Evolutionary conservation across 228 moss, liverwort and hornwort species (phyloP), one percentile per base, ranked within the genome.

Genomic region (Sphagnum fallax): DNA sequence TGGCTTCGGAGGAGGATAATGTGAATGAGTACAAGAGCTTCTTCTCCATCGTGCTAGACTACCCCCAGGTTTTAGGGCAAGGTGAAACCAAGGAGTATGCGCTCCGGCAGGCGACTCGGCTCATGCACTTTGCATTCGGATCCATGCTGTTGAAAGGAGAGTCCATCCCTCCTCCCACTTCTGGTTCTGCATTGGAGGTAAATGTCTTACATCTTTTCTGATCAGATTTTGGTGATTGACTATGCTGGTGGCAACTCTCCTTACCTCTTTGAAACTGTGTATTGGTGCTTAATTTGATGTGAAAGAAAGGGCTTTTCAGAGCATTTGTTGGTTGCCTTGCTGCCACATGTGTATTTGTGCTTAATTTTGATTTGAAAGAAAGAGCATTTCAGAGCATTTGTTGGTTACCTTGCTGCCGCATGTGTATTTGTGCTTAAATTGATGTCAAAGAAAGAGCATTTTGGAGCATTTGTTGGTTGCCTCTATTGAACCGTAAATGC

Each of bases 31-130:
- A 77, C 66, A 79, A 79, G 70, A 82, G 77, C 15, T 85, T 69
- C 68, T 85, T 82, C 48, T 76, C 82, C 6, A 85, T 85, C 15
- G 79, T 77, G 53, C 63, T 85, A 71, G 85, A 85, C 72, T 75
- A 68, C 47, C 79, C 82, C 60, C 79, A 82, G 65, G 75, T 79
- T 63, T 60, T 85, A 47, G 85, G 82, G n/a, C 85, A 79, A 65
- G 82, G 82, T 32, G 85, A 79, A 72, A 77, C 82, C 13, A 85
- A 82, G 48, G 82, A 82, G 51, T 70, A 75, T 32, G 85, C 85
- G 68, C 61, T 77, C 14, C 61, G 82, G 4, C 82, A 85, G 52
- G 77, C 61, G 1, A 72, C 77, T 49, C 74, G 71, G 14, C 50
- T 82, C 58, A 63, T 85, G 75, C 85, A 85, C 79, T 82, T 79